Base-by-base conservation (phyloP, 768 basidiomycete genomes). In the Tubosaeta sp. region DNA sequence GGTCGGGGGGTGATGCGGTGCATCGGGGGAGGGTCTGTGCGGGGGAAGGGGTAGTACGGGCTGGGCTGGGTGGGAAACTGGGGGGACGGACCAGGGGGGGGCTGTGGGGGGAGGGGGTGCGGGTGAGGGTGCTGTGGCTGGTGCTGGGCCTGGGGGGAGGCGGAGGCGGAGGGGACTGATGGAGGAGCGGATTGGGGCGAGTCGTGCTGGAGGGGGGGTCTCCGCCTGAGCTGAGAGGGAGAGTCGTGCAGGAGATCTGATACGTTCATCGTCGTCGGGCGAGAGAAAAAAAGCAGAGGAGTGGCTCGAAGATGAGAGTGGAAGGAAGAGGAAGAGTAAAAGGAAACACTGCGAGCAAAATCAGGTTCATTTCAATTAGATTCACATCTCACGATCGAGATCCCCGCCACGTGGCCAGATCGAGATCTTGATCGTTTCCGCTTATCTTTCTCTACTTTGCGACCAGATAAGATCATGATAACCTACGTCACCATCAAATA, bases 231-330 rank as follows among this genome's bases (percentile, higher is more conserved):
- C 58, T 83, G 83, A 0, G 83, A 84, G 44, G 85, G 85, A 0
- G 84, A 80, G 66, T 84, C 83, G 57, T 86, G 83, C 22, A 87
- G 71, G 50, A 87, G 76, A 62, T 74, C 80, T 21, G 81, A 80
- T 58, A 87, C 82, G 69, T 87, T 84, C 85, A 87, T 87, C 21
- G 36, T 18, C 25, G 25, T 27, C 8, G n/a, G n/a, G 8, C 43
- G 38, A 46, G 44, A 25, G 14, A 30, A 35, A 21, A n/a, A 30
- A 18, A 40, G 41, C 40, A 51, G 55, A 50, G 51, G 42, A 39
- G 54, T 31, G 21, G 57, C 30, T 36, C 29, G 52, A 57, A 46
- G 61, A 61, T 52, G 59, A 65, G 63, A 57, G 63, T 51, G 56
- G 60, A 53, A 54, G 48, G 59, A 62, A 65, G 63, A 53, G 61